Evolutionary conservation across 2,329 filamentous ascomycete genomes (phyloP), one percentile per base, ranked within the genome.

Genomic region (Dothistroma septosporum): DNA sequence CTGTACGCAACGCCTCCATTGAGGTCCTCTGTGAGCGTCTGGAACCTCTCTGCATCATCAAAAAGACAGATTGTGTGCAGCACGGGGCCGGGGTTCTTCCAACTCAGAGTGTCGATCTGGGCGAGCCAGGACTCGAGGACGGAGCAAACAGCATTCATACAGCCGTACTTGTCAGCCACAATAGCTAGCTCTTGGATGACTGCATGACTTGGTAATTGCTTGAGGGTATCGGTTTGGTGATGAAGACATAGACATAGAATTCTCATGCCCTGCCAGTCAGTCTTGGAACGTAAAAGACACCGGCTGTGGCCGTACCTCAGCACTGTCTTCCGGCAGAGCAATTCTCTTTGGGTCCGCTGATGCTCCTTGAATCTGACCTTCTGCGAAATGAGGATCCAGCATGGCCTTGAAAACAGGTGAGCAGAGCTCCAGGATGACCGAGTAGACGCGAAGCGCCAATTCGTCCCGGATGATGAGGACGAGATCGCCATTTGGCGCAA

Each of bases 321-420:
- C 19, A 21, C 56, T 46, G 16, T 60, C 58, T 46, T 53, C 53
- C 0, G 52, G 53, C 9, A 16, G 41, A 2, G 56, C 28, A 5
- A 50, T 46, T n/a, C 55, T 35, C 21, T 44, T 12, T 0, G 24
- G 19, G 4, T 24, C 47, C 2, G 55, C 16, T 10, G 35, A 12
- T 7, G 32, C 12, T 35, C 32, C 47, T 8, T 58, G 56, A 1
- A 35, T 53, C 9, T 8, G 1, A 1, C 59, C 61, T 44, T 64
- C 56, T 24, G 31, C 35, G 19, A 61, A 64, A 33, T 53, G 50
- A 10, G 61, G 59, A 1, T 53, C 32, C 16, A 64, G 60, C 57
- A 64, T 64, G 14, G 57, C 60, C 14, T 59, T 57, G 48, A 64
- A 64, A 12, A 62, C 60, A 1, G 59, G 24, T 4, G 62, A 64